Evolutionary conservation across 2,329 filamentous ascomycete species (phyloP).

Genomic region (Incumbomyces delicatus): DNA sequence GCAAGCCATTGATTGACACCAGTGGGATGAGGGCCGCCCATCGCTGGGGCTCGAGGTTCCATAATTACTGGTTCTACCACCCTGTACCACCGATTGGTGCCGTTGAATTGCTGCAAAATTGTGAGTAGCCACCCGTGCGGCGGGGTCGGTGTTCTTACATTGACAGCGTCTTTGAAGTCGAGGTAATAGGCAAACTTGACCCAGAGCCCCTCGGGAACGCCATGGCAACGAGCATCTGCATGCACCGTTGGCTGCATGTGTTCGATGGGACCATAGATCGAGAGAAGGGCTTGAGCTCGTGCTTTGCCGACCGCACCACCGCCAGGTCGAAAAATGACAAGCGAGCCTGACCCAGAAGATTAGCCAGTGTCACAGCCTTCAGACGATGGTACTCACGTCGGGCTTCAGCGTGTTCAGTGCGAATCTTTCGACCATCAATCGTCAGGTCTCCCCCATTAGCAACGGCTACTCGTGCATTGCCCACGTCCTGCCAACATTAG

Average conservation of each 20-base stretch:
- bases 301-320: slow-evolving; percentile 12
- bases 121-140: not conserved
- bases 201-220: slow-evolving; percentile 11
- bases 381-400: slow-evolving; percentile 16
- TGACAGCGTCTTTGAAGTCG: slow-evolving; percentile 19
- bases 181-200: slow-evolving; percentile 20
- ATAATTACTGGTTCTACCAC: slow-evolving; percentile 12
- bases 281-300: slow-evolving; percentile 15
- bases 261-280: slow-evolving; percentile 16
- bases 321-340: slow-evolving; percentile 15
- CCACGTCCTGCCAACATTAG: slow-evolving; percentile 18
- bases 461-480: slow-evolving; percentile 23
- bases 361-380: slow-evolving; percentile 5
- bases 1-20: no score
- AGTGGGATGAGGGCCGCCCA: no score
- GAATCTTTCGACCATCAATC: slow-evolving; percentile 18
- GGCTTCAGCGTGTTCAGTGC: slow-evolving; percentile 17
- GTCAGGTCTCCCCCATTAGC: slow-evolving; percentile 8
- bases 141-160: slow-evolving; percentile 9
- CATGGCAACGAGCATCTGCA: slow-evolving; percentile 3
- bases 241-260: slow-evolving; percentile 9
- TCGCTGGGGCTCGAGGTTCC: slow-evolving; percentile 13
- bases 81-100: slow-evolving; percentile 9
- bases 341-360: slow-evolving; percentile 12
- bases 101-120: slow-evolving; percentile 10